A percentile compares a stretch with the other conserved stretches of the same genome.
Evolutionary conservation across 306 rosid species (phyloP).

Genomic region (Casuarina cunninghamiana): DNA sequence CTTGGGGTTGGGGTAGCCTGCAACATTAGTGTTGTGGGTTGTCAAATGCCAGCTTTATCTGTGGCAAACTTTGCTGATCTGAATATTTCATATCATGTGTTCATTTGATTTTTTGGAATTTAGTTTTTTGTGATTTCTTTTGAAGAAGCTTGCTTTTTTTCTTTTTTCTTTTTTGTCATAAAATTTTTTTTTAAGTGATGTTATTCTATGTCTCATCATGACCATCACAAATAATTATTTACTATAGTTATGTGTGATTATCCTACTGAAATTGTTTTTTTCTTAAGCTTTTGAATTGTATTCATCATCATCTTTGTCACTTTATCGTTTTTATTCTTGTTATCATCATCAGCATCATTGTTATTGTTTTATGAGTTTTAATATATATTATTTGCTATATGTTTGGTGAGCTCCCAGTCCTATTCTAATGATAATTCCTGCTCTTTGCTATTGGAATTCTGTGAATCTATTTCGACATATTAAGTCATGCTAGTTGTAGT

Average conservation of each 20-base stretch:
- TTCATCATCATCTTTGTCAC: neutral
- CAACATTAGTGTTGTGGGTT: neutral
- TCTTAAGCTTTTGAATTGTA: neutral
- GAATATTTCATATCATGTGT: neutral
- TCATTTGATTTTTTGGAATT: neutral
- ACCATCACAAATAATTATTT: too few relatives aligned
- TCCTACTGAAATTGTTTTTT: too few relatives aligned
- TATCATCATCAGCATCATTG: neutral
- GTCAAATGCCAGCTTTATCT: neutral
- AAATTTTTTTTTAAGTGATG: too few relatives aligned
- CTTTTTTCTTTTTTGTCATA: too few relatives aligned
- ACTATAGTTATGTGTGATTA: neutral
- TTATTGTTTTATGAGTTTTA: neutral
- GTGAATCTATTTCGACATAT: neutral
- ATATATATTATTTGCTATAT: neutral
- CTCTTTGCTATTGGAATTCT: constrained; percentile 6
- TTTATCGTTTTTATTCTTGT: neutral
- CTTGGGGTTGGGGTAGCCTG: neutral
- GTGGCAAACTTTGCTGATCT: neutral
- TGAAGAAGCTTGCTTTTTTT: neutral
- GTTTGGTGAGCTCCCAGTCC: constrained; percentile 2
- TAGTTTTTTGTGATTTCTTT: neutral
- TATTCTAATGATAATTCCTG: neutral
- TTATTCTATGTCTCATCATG: too few relatives aligned
- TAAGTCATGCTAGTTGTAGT: constrained; percentile 17